A percentile compares a stretch with the other conserved stretches of the same genome.
Conservation (phyloP, 768 basidiomycete genomes). For the Lentinula raphanica region DNA sequence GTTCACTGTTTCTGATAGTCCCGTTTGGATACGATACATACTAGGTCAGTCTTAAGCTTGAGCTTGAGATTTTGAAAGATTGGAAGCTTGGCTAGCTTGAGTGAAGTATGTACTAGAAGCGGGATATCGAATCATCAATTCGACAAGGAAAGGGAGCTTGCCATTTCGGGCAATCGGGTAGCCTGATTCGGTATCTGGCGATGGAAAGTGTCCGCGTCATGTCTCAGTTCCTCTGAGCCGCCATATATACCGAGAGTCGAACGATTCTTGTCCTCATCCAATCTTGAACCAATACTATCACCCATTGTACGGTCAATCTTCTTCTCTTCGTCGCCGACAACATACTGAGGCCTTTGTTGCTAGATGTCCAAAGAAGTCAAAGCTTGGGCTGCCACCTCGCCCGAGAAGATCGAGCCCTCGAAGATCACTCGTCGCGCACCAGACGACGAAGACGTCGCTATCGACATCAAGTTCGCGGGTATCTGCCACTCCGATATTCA, state of each 20-base stretch:
- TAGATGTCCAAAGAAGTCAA: not conserved
- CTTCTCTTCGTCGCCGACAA: not conserved
- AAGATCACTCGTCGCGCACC: slow-evolving; percentile 14
- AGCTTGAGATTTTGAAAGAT: no score
- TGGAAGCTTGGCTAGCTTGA: no score
- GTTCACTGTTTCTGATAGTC: no score
- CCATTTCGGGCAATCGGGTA: no score
- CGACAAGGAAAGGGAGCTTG: no score
- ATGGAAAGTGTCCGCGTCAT: not conserved
- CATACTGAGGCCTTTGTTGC: not conserved
- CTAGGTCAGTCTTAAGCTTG: no score
- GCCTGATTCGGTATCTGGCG: no score
- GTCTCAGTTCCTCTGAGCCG: not conserved
- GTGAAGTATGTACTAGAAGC: no score
- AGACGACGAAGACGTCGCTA: slow-evolving; percentile 51
- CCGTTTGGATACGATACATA: no score
- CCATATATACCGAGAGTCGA: not conserved
- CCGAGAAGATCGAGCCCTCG: not conserved
- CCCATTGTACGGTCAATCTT: not conserved
- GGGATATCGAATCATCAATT: no score
- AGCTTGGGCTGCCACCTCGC: slow-evolving; percentile 1
- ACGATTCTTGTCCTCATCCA: not conserved
- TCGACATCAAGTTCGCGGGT: slow-evolving; percentile 44
- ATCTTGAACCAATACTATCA: not conserved
- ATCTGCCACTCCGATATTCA: slow-evolving; percentile 52